Evolutionary conservation across 2,329 filamentous ascomycete genomes (phyloP).

Genomic region (Arthrobotrys megalospora): DNA sequence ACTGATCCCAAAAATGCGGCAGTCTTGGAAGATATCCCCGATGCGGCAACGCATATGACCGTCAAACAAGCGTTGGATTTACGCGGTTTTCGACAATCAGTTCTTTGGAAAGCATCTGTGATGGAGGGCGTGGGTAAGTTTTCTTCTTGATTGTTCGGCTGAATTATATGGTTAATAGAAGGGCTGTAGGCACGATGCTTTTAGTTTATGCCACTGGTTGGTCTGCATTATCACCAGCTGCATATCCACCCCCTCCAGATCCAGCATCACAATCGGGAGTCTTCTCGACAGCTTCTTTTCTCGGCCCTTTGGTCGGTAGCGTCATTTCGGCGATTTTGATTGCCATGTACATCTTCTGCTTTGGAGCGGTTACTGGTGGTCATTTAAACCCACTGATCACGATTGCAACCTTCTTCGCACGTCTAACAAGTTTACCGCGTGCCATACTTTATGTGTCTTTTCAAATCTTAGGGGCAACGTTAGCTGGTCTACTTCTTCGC

Average conservation of each 20-base stretch:
- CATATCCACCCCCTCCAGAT: conserved; percentile 37
- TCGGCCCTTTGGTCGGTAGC: conserved; percentile 65
- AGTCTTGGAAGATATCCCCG: conserved; percentile 55
- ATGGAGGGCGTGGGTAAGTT: conserved; percentile 58
- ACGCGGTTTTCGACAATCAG: conserved; percentile 35
- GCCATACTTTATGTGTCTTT: conserved; percentile 70
- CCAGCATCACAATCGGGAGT: conserved; percentile 32
- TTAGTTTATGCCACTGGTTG: conserved; percentile 32
- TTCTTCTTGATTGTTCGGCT: background rate
- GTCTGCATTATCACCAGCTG: conserved; percentile 26
- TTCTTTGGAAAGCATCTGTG: conserved; percentile 51
- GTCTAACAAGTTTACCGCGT: conserved; percentile 71
- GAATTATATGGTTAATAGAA: conserved; percentile 3
- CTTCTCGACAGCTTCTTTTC: conserved; percentile 62
- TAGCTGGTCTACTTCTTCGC: conserved; percentile 69
- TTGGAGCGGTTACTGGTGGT: conserved; percentile 70
- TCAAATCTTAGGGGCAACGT: conserved; percentile 69
- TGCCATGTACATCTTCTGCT: conserved; percentile 71
- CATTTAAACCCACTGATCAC: conserved; percentile 73
- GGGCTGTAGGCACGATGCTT: conserved; percentile 28
- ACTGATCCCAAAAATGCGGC: conserved; percentile 60
- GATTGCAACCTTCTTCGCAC: conserved; percentile 71
- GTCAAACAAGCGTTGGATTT: conserved; percentile 47
- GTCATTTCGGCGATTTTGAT: conserved; percentile 66
- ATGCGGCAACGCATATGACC: conserved; percentile 59